These are phyloP conservation scores for Paramecium caudatum DNA, from an alignment of 73 alveolate species.

Conservation along the genomic window DNA sequence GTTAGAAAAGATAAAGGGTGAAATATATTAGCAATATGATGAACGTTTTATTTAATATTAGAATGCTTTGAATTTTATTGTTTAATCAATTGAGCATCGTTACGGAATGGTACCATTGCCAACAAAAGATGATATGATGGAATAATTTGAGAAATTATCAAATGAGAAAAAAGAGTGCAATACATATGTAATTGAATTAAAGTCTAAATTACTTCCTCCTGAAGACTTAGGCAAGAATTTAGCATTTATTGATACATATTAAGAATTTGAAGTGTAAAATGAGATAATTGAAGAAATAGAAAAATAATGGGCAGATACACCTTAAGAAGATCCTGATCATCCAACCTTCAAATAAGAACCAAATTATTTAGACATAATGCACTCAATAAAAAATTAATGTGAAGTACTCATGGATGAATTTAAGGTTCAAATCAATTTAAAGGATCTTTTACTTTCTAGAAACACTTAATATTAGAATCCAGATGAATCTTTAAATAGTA, in stretches of 20 bases:
- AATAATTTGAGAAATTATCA: background rate
- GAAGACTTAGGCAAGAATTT: conserved; percentile 27
- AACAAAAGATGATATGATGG: conserved; percentile 2
- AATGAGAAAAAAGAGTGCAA: background rate
- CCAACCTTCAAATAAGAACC: background rate
- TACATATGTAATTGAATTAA: conserved; percentile 1
- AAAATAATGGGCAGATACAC: conserved; percentile 53
- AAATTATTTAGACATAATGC: background rate
- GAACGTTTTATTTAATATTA: background rate
- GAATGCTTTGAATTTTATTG: conserved; percentile 1
- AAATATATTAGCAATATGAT: conserved; percentile 10
- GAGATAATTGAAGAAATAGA: conserved; percentile 26
- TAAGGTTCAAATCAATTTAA: background rate
- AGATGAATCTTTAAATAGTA: conserved; percentile 51
- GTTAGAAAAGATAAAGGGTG: background rate
- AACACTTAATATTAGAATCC: conserved; percentile 10
- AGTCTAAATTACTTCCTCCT: conserved; percentile 27
- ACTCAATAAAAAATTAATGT: conserved; percentile 20
- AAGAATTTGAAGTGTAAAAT: conserved; percentile 6
- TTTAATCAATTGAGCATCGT: conserved; percentile 27
- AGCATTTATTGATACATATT: conserved; percentile 37
- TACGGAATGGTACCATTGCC: conserved; percentile 34
- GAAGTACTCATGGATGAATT: conserved; percentile 57
- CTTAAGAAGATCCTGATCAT: background rate
- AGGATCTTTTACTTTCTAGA: conserved; percentile 18